Evolutionary conservation across 2,329 filamentous ascomycete genomes (phyloP), one percentile per base, ranked within the genome.

Genomic region (Paracamarosporium sp.): DNA sequence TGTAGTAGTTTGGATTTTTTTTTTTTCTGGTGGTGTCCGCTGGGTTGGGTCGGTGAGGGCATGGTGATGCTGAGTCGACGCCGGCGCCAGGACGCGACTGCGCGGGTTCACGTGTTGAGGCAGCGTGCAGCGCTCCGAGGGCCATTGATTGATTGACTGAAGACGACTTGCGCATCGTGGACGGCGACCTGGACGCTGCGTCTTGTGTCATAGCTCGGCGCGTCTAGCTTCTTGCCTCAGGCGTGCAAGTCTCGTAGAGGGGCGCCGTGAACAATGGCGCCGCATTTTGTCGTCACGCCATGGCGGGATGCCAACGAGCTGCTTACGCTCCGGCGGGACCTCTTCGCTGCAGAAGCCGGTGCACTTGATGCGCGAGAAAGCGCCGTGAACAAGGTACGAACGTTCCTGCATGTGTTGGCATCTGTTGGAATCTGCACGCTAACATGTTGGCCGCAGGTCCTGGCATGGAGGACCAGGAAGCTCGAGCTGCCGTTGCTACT

Each of bases 271-370:
- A 2, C 17, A n/a, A 59, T 59, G 59, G 56, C 58, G 22, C 45
- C 24, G 17, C 36, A 36, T 70, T 91, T 90, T 77, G 82, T 89
- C 61, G 87, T 90, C 69, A 92, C 89, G 53, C 89, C 89, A 31
- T 93, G 90, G 90, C 87, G 89, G 63, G 79, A 85, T 74, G 83
- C 82, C 53, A 71, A 78, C 56, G 89, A 92, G 72, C 85, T 93
- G 59, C 82, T 92, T 56, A 75, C 80, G 47, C 85, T 92, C 53
- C 85, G 90, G 59, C 74, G 79, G 52, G 84, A 89, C 65, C 84
- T 93, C 65, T 93, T 90, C 74, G 80, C 81, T 22, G 56, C 59
- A 22, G 54, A 53, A 24, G 64, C 66, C 22, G 33, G 51, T 17
- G 66, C 41, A 67, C 59, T 64, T 25, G 64, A 70, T 57, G 63